Percentiles rank a stretch among this genome's conserved stretches.
Evolutionary conservation across 2,329 filamentous ascomycete genomes (phyloP).

Genomic region (Colletotrichum truncatum): DNA sequence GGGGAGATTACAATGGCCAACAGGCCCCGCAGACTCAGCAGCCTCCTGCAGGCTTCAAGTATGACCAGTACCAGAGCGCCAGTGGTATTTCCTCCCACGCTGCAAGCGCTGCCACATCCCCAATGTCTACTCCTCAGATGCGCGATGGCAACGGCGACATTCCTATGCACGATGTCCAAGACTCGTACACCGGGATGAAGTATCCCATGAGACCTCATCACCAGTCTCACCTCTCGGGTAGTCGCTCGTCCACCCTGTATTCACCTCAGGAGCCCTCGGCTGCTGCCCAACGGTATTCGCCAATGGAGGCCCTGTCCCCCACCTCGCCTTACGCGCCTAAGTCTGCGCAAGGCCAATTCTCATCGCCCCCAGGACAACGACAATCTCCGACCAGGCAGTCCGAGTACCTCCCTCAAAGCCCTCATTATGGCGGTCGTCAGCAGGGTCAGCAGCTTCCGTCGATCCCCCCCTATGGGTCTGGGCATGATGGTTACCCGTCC

Average conservation of each 20-base stretch:
- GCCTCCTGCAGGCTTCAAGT: conserved; percentile 67
- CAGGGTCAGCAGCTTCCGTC: conserved; percentile 75
- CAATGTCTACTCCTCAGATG: conserved; percentile 65
- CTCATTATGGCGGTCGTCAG: conserved; percentile 65
- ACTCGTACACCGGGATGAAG: conserved; percentile 86
- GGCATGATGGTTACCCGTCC: conserved; percentile 77
- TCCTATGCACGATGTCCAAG: conserved; percentile 85
- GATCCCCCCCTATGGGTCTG: conserved; percentile 73
- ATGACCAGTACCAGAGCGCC: conserved; percentile 70
- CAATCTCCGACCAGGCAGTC: conserved; percentile 82
- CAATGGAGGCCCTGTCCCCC: conserved; percentile 90
- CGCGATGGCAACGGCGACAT: conserved; percentile 81
- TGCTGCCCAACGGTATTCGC: conserved; percentile 91
- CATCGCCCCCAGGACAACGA: conserved; percentile 64
- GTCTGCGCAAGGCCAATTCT: conserved; percentile 64
- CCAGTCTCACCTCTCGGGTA: conserved; percentile 73
- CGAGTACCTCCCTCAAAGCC: conserved; percentile 66
- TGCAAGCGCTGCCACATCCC: conserved; percentile 65
- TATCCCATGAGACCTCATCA: conserved; percentile 84
- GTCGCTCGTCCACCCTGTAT: conserved; percentile 70
- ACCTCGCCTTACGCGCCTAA: conserved; percentile 79
- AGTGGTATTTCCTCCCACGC: conserved; percentile 39
- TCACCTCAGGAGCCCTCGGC: conserved; percentile 80
- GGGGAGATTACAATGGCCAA: conserved; percentile 43
- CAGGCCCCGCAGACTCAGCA: conserved; percentile 45